These are phyloP conservation scores for Wickerhamiella vanderwaltii DNA, from an alignment of 805 yeast species.

Conservation along the genomic window DNA sequence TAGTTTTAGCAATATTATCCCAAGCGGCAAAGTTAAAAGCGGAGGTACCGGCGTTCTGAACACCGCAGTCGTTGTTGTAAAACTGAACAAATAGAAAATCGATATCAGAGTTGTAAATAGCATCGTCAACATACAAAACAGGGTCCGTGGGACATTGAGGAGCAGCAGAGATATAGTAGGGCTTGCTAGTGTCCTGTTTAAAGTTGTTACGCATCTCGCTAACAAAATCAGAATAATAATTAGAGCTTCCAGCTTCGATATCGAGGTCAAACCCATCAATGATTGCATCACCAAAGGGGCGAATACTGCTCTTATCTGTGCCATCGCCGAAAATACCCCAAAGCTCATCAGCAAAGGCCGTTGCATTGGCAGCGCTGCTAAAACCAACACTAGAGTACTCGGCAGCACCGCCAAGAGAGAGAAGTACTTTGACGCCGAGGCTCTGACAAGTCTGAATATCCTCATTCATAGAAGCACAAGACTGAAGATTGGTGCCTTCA, in stretches of 20 bases:
- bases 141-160: slow-evolving; percentile 60
- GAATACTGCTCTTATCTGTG: slow-evolving; percentile 20
- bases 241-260: slow-evolving; percentile 34
- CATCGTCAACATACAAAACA: slow-evolving; percentile 36
- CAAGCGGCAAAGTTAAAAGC: slow-evolving; percentile 37
- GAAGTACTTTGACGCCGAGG: slow-evolving; percentile 55
- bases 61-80: slow-evolving; percentile 45
- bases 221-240: slow-evolving; percentile 44
- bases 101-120: slow-evolving; percentile 34
- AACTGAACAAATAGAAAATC: slow-evolving; percentile 56
- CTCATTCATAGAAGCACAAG: slow-evolving; percentile 36
- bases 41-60: slow-evolving; percentile 15
- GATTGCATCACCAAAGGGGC: slow-evolving; percentile 42
- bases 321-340: slow-evolving; percentile 43
- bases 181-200: slow-evolving; percentile 25
- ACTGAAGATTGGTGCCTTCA: slow-evolving; percentile 29
- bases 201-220: slow-evolving; percentile 22
- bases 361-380: slow-evolving; percentile 36
- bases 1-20: slow-evolving; percentile 36
- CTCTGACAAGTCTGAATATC: slow-evolving; percentile 66
- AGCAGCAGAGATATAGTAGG: slow-evolving; percentile 48
- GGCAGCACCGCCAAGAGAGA: slow-evolving; percentile 50
- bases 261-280: slow-evolving; percentile 64
- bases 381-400: slow-evolving; percentile 39
- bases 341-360: slow-evolving; percentile 31